These are phyloP conservation scores for Pyrenophora tritici-repentis DNA, from an alignment of 2,329 filamentous ascomycete species.

Conservation along the genomic window DNA sequence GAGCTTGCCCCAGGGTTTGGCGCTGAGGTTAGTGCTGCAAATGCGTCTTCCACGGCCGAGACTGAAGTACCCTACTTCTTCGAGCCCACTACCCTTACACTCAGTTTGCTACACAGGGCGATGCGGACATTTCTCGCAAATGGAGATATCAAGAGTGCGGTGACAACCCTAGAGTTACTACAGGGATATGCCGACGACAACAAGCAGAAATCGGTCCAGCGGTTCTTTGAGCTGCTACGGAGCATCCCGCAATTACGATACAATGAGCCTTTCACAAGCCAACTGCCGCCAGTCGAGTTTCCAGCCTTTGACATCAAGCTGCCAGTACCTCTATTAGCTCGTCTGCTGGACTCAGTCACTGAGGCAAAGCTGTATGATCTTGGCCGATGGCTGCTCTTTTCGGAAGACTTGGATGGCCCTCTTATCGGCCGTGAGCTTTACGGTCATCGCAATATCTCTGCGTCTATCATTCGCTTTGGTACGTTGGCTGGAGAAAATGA, in stretches of 20 bases:
- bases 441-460: slow-evolving; percentile 53
- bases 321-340: slow-evolving; percentile 55
- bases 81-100: slow-evolving; percentile 50
- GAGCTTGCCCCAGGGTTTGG: slow-evolving; percentile 50
- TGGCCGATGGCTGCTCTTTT: slow-evolving; percentile 59
- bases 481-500: slow-evolving; percentile 54
- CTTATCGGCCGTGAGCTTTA: slow-evolving; percentile 55
- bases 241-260: slow-evolving; percentile 14
- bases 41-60: slow-evolving; percentile 32
- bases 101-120: slow-evolving; percentile 52
- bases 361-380: slow-evolving; percentile 54
- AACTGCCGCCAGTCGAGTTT: slow-evolving; percentile 48
- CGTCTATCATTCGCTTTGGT: slow-evolving; percentile 61
- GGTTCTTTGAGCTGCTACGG: slow-evolving; percentile 49
- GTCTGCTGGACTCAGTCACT: slow-evolving; percentile 57
- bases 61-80: slow-evolving; percentile 48
- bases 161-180: slow-evolving; percentile 46
- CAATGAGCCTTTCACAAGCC: slow-evolving; percentile 33
- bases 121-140: slow-evolving; percentile 47
- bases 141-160: slow-evolving; percentile 48
- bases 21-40: slow-evolving; percentile 45
- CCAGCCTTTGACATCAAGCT: slow-evolving; percentile 53
- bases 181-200: slow-evolving; percentile 51
- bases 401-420: slow-evolving; percentile 60
- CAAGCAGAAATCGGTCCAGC: slow-evolving; percentile 49